Base-by-base conservation (phyloP, 805 yeast genomes). In the Candida sphagnicola region DNA sequence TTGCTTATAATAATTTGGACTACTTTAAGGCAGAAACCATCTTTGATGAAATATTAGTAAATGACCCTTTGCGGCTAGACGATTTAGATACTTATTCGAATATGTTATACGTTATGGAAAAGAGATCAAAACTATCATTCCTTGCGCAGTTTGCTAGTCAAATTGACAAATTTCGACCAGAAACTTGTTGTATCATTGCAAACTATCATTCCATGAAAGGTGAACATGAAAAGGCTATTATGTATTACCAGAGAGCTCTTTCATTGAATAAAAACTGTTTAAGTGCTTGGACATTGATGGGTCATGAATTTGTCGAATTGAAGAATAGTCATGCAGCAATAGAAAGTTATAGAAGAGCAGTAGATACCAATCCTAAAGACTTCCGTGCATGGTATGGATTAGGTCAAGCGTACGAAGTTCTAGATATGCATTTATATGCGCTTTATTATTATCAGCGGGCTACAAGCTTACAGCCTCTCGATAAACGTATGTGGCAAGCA, bases 381-480 rank as follows among this genome's bases (percentile, higher is more conserved):
- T 95, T 85, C 58, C 70, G 96, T 37, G 98, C 98, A 0, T 93
- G 99, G 99, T 93, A 91, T 59, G 99, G 99, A 2, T 68, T 93
- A 37, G 99, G 99, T 0, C 98, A 93, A 61, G 98, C 98, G 1
- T 93, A 93, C 57, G 99, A 93, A 59, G 95, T 93, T 8, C 66
- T 91, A 40, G 97, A 91, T 49, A 91, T 91, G 96, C 93, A 87
- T 56, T 68, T 86, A 43, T 93, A 90, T 54, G 90, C 98, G 0
- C 67, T 90, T 31, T 91, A 88, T 59, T 93, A 93, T 58, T 93
- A 88, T 57, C 96, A 93, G 61, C 73, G 83, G 35, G 96, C 98
- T 0, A 83, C 96, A 37, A 76, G 89, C 10, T 67, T 93, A 47
- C 89, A 85, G 51, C 97, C 97, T 1, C 61, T 79, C 32, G 99